A percentile compares a stretch with the other conserved stretches of the same genome.
Conservation (phyloP, 768 basidiomycete genomes). For the Strobilomyces confusus region DNA sequence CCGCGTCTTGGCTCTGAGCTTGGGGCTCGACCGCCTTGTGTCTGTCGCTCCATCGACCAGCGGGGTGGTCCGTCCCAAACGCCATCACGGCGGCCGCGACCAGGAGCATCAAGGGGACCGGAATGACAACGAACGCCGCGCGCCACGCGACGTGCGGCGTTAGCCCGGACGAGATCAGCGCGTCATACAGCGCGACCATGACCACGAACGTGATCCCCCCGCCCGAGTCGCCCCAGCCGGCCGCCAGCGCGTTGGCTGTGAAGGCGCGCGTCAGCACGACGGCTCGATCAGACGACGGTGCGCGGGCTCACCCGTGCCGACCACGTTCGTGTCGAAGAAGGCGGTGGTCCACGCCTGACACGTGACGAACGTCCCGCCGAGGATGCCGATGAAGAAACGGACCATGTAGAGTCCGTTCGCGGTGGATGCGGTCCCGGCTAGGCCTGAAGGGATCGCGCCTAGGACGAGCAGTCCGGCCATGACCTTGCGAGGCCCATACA, state of each 20-base stretch:
- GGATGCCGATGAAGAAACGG: slow-evolving; percentile 58
- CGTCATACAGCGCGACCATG: slow-evolving; percentile 35
- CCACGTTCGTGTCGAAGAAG: slow-evolving; percentile 52
- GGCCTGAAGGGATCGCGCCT: slow-evolving; percentile 2
- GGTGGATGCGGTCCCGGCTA: slow-evolving; percentile 32
- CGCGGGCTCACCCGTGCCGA: slow-evolving; percentile 36
- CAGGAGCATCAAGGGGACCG: slow-evolving; percentile 47
- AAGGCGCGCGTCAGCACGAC: neutral
- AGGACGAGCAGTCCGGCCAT: slow-evolving; percentile 6
- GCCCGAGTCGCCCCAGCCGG: neutral
- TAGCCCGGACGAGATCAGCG: slow-evolving; percentile 35
- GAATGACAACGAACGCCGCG: slow-evolving; percentile 34
- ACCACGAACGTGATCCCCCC: slow-evolving; percentile 4
- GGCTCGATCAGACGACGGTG: no score
- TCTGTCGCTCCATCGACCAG: slow-evolving; percentile 1
- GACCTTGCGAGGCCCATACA: slow-evolving; percentile 4
- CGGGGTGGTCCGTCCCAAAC: slow-evolving; percentile 7
- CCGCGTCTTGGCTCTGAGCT: neutral
- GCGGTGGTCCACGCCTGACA: slow-evolving; percentile 59
- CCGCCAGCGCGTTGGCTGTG: slow-evolving; percentile 3
- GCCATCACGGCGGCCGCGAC: slow-evolving; percentile 29
- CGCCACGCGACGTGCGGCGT: slow-evolving; percentile 37
- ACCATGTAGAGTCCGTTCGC: slow-evolving; percentile 40
- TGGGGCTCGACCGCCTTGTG: neutral
- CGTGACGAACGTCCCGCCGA: slow-evolving; percentile 59